Conservation (phyloP, 78 protist species). For the Dictyostelium brefeldianum region DNA sequence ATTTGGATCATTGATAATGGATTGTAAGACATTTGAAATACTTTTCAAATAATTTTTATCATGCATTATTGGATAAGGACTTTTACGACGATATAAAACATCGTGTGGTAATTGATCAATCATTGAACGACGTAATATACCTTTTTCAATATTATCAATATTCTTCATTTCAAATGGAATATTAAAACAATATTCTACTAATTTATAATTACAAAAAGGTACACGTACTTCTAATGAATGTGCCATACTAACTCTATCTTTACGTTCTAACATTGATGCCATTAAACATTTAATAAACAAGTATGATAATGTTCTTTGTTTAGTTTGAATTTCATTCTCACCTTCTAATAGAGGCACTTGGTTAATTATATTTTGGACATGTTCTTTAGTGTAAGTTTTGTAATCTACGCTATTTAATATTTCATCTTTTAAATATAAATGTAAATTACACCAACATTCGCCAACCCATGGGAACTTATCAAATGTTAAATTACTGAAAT, state of each 20-base stretch:
- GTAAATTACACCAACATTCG: no score
- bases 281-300: no score
- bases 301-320: background rate
- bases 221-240: background rate
- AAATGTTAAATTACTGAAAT: no score
- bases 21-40: no score
- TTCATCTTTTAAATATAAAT: background rate
- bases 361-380: no score
- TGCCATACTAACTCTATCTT: background rate
- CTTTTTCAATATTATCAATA: background rate
- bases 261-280: background rate
- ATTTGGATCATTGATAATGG: background rate
- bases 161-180: background rate
- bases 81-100: background rate
- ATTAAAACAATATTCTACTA: background rate
- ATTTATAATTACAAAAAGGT: background rate
- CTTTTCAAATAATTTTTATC: no score
- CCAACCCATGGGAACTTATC: background rate
- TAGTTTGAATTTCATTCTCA: background rate
- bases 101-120: background rate
- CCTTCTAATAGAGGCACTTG: background rate
- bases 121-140: background rate
- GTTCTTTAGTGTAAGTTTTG: no score
- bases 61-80: no score
- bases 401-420: background rate